These are phyloP conservation scores for Rhinocladiella similis DNA, from an alignment of 2,329 filamentous ascomycete species.

Conservation along the genomic window DNA sequence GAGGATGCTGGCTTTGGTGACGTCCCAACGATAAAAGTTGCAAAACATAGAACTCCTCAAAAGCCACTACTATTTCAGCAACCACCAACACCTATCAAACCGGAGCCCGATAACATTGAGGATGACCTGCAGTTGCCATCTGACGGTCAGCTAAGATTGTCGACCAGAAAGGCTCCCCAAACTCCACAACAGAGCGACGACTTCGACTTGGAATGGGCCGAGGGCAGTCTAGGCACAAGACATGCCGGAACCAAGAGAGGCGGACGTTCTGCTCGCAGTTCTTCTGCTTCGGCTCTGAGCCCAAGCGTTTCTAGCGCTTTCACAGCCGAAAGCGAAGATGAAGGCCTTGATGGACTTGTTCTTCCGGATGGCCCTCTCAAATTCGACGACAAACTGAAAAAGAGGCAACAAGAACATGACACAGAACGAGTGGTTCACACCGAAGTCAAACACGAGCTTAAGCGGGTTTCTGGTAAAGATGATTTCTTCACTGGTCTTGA, in stretches of 20 bases:
- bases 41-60: slow-evolving; percentile 57
- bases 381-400: slow-evolving; percentile 75
- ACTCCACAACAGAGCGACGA: slow-evolving; percentile 70
- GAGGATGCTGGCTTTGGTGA: slow-evolving; percentile 65
- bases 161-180: slow-evolving; percentile 59
- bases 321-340: slow-evolving; percentile 89
- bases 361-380: slow-evolving; percentile 81
- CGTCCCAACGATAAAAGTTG: slow-evolving; percentile 66
- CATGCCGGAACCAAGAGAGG: slow-evolving; percentile 84
- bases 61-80: slow-evolving; percentile 48
- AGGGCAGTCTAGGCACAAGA: slow-evolving; percentile 87
- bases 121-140: slow-evolving; percentile 70
- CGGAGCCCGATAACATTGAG: slow-evolving; percentile 67
- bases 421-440: slow-evolving; percentile 39
- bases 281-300: slow-evolving; percentile 83
- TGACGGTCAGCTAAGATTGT: slow-evolving; percentile 63
- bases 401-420: slow-evolving; percentile 58
- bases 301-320: slow-evolving; percentile 90
- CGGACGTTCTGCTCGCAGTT: slow-evolving; percentile 76
- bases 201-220: slow-evolving; percentile 80
- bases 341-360: slow-evolving; percentile 85
- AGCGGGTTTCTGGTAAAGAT: slow-evolving; percentile 50
- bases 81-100: slow-evolving; percentile 36
- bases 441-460: slow-evolving; percentile 34
- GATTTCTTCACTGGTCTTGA: slow-evolving; percentile 88